phyloP scores from a whole-genome alignment of 2,329 filamentous ascomycete species.

The Aureobasidium pullulans region DNA sequence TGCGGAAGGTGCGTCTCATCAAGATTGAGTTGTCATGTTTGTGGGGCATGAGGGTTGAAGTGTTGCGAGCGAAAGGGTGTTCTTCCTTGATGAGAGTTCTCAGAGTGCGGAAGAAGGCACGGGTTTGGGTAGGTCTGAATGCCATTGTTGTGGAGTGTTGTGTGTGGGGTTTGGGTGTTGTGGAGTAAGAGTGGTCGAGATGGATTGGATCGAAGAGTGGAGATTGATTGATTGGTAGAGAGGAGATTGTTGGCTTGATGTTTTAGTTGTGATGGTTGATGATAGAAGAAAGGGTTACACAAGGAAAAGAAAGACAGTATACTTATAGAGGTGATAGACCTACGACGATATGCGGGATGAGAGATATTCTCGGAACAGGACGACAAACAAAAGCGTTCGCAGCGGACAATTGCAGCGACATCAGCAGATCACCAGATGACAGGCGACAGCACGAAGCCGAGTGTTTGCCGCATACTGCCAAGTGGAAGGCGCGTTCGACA shows the following conservation, averaged over 20 bases:
- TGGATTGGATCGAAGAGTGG: not conserved
- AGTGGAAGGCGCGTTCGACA: not conserved
- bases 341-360: not conserved
- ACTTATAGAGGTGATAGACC: constrained; percentile 2
- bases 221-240: not conserved
- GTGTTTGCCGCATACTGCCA: not conserved
- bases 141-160: constrained; percentile 6
- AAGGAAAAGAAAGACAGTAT: not conserved
- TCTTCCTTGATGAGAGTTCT: not conserved
- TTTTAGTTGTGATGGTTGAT: not conserved
- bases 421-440: constrained; percentile 12
- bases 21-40: not conserved
- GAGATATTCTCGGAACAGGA: not conserved
- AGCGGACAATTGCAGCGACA: not conserved
- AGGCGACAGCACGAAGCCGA: not conserved
- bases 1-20: not conserved
- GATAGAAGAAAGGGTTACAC: constrained; percentile 1
- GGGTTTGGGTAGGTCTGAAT: constrained; percentile 12
- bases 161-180: not conserved
- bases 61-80: constrained; percentile 11
- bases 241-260: not conserved
- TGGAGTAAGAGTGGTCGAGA: not conserved
- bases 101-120: constrained; percentile 13
- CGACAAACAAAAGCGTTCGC: not conserved
- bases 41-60: not conserved